phyloP scores from a whole-genome alignment of 495 filamentous ascomycete genomes.

The Penicillium waksmanii region DNA sequence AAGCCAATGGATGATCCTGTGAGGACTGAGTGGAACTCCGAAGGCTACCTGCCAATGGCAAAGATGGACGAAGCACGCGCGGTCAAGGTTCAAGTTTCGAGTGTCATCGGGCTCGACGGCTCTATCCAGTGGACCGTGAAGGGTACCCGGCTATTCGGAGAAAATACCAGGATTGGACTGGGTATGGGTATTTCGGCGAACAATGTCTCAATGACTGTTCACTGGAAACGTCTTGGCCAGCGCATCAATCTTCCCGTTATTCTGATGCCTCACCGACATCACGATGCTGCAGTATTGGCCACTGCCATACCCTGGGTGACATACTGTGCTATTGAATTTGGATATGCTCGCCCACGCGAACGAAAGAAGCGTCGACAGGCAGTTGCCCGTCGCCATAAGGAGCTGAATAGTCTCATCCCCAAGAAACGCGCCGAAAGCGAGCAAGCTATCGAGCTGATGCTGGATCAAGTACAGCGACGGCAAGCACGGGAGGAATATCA shows the following conservation, averaged over 20 bases:
- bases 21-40: slow-evolving; percentile 48
- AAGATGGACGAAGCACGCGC: slow-evolving; percentile 37
- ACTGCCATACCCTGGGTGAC: slow-evolving; percentile 51
- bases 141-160: slow-evolving; percentile 42
- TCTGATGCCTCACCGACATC: slow-evolving; percentile 39
- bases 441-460: slow-evolving; percentile 57
- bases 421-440: slow-evolving; percentile 51
- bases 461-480: slow-evolving; percentile 49
- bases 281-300: slow-evolving; percentile 41
- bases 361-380: slow-evolving; percentile 39
- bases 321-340: slow-evolving; percentile 55
- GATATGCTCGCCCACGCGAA: slow-evolving; percentile 47
- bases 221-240: slow-evolving; percentile 49
- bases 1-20: slow-evolving; percentile 34
- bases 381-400: slow-evolving; percentile 40
- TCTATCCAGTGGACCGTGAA: slow-evolving; percentile 42
- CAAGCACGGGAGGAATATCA: slow-evolving; percentile 45
- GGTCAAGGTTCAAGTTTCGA: slow-evolving; percentile 37
- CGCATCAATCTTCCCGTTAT: slow-evolving; percentile 44
- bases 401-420: slow-evolving; percentile 46
- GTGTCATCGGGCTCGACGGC: slow-evolving; percentile 26
- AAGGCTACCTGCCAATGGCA: slow-evolving; percentile 42
- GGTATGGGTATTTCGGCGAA: slow-evolving; percentile 40
- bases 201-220: slow-evolving; percentile 44
- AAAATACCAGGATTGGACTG: slow-evolving; percentile 44